Evolutionary conservation across 2,329 filamentous ascomycete species (phyloP).

Genomic region (Epichloe brachyelytri): DNA sequence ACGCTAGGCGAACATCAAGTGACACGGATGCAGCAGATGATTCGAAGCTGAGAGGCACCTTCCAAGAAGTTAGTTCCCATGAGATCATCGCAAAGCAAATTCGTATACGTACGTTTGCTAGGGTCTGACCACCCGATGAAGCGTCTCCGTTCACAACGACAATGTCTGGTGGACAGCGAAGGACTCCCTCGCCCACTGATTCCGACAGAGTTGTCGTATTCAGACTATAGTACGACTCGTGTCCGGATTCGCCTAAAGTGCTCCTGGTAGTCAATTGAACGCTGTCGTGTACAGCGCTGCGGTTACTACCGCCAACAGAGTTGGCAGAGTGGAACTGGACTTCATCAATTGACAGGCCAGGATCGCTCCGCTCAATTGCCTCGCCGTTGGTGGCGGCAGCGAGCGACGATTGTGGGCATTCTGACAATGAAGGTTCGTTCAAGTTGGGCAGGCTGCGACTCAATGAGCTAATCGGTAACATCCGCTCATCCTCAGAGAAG

Average conservation of each 20-base stretch:
- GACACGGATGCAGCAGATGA: slow-evolving; percentile 5
- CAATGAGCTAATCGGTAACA: slow-evolving; percentile 18
- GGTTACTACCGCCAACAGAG: slow-evolving; percentile 1
- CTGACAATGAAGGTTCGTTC: slow-evolving; percentile 2
- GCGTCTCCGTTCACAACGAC: background rate
- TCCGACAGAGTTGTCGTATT: background rate
- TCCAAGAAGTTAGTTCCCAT: slow-evolving; percentile 10
- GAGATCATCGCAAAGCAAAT: background rate
- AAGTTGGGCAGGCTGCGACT: slow-evolving; percentile 3
- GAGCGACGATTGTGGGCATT: slow-evolving; percentile 1
- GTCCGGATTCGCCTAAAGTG: background rate
- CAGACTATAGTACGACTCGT: background rate
- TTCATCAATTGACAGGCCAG: background rate
- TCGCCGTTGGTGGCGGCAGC: background rate
- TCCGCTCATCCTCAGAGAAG: slow-evolving; percentile 35
- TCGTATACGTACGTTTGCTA: slow-evolving; percentile 9
- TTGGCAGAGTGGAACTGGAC: background rate
- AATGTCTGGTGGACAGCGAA: background rate
- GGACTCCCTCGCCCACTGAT: background rate
- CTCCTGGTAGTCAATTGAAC: background rate
- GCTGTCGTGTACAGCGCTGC: background rate
- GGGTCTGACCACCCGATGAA: background rate
- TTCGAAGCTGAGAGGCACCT: slow-evolving; percentile 8
- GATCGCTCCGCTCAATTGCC: background rate
- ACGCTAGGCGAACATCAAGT: slow-evolving; percentile 8